phyloP scores from a whole-genome alignment of 1,284 basidiomycete genomes.

The Rhodotorula mucilaginosa region DNA sequence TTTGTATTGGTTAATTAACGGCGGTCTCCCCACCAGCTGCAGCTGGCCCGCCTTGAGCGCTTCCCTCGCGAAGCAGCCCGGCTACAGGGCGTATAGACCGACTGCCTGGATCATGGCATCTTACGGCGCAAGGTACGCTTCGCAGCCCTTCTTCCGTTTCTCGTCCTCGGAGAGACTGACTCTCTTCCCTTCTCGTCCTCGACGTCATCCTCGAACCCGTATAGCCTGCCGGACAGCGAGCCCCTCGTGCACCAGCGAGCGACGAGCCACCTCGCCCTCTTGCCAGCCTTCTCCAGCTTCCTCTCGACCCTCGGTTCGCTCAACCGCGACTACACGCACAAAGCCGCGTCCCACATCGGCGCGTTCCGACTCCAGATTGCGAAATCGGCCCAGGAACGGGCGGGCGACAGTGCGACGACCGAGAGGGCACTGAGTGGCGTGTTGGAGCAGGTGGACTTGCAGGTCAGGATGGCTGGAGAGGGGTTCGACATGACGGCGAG shows the following conservation, averaged over 20 bases:
- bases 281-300: conserved; percentile 26
- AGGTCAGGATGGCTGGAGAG: conserved; percentile 13
- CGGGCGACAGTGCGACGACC: conserved; percentile 7
- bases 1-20: no score
- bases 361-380: conserved; percentile 15
- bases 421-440: conserved; percentile 19
- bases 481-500: conserved; percentile 6
- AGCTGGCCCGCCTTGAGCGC: no score
- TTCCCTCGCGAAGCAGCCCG: no score
- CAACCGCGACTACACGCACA: conserved; percentile 6
- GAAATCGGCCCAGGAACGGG: conserved; percentile 1
- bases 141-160: neutral
- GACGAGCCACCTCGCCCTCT: conserved; percentile 21
- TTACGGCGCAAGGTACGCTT: conserved; percentile 13
- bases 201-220: neutral
- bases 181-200: neutral
- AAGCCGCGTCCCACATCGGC: conserved; percentile 20
- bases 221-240: conserved; percentile 35
- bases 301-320: conserved; percentile 7
- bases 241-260: conserved; percentile 18
- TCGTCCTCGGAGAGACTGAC: no score
- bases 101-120: neutral
- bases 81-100: neutral
- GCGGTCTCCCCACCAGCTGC: no score
- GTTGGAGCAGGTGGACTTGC: conserved; percentile 30